phyloP scores from a whole-genome alignment of 768 basidiomycete genomes.

The Boletus tylopilopsis region DNA sequence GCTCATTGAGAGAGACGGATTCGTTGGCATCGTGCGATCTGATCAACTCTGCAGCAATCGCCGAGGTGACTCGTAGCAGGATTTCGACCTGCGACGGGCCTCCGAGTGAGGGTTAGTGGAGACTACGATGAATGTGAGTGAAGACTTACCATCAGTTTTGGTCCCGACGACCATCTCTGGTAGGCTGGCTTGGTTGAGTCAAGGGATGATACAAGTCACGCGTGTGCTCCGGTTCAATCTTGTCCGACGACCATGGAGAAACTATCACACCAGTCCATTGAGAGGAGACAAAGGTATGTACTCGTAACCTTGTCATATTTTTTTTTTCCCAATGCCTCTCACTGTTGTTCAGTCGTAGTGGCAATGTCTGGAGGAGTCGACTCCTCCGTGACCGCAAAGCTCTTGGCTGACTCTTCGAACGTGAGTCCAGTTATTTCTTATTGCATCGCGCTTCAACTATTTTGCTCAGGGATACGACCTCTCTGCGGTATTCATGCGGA shows the following conservation, averaged over 20 bases:
- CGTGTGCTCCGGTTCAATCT: slow-evolving; percentile 7
- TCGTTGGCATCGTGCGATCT: slow-evolving; percentile 76
- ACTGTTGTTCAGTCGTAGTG: slow-evolving; percentile 81
- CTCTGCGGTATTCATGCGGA: slow-evolving; percentile 91
- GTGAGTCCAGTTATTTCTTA: slow-evolving; percentile 33
- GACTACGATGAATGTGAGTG: not conserved
- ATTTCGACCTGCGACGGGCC: slow-evolving; percentile 89
- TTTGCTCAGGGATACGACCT: slow-evolving; percentile 67
- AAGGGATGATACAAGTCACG: not conserved
- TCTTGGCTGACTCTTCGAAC: slow-evolving; percentile 54
- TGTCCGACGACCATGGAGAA: slow-evolving; percentile 9
- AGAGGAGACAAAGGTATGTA: slow-evolving; percentile 29
- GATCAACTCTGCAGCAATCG: slow-evolving; percentile 92
- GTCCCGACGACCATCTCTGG: slow-evolving; percentile 38
- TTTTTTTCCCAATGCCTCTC: too few relatives aligned
- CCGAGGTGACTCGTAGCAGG: slow-evolving; percentile 86
- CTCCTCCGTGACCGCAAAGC: slow-evolving; percentile 81
- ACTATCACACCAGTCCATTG: slow-evolving; percentile 17
- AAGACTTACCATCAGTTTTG: slow-evolving; percentile 33
- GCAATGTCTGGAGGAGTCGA: slow-evolving; percentile 98
- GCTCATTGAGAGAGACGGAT: slow-evolving; percentile 80
- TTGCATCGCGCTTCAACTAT: not conserved
- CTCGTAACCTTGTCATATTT: too few relatives aligned
- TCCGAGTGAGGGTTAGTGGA: slow-evolving; percentile 14
- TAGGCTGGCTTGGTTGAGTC: not conserved